These are phyloP conservation scores for Trypanosoma rangeli DNA, from an alignment of 208 protist species.

Conservation along the genomic window DNA sequence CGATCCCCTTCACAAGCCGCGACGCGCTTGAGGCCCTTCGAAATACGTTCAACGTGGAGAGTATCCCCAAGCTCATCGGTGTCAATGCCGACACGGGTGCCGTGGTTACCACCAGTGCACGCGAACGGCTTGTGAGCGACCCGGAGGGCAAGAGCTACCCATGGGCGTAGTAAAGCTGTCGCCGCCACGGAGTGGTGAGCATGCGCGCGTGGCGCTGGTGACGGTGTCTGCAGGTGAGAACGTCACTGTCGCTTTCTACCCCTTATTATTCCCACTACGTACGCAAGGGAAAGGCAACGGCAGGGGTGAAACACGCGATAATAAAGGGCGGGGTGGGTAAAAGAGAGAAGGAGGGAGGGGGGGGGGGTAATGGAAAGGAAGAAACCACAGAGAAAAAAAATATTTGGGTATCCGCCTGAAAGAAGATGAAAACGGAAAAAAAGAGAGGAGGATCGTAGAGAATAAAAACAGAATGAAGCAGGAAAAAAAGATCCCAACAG, in stretches of 20 bases:
- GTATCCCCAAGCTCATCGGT: conserved; percentile 78
- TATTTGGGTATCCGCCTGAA: not conserved
- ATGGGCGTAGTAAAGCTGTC: conserved; percentile 42
- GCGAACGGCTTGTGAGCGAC: conserved; percentile 56
- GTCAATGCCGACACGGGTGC: conserved; percentile 77
- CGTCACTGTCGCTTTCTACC: too few species aligned
- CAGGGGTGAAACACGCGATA: too few species aligned
- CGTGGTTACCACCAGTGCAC: conserved; percentile 61
- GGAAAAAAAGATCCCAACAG: not conserved
- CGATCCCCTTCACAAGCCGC: conserved; percentile 61
- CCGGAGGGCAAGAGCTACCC: conserved; percentile 71
- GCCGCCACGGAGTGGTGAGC: too few species aligned
- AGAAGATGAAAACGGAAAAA: conserved; percentile 1
- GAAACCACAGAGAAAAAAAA: too few species aligned
- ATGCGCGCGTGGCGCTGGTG: too few species aligned
- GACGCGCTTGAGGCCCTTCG: conserved; percentile 47
- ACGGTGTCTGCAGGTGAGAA: too few species aligned
- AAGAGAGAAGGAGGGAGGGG: conserved; percentile 1
- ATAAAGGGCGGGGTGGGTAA: not conserved
- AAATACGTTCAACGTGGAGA: conserved; percentile 59
- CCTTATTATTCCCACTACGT: too few species aligned
- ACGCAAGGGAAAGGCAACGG: too few species aligned
- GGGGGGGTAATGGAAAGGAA: too few species aligned
- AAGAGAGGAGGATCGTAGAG: too few species aligned
- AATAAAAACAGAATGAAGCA: too few species aligned